These are phyloP conservation scores for Cyanophora paradoxa DNA, from an alignment of 78 protist species.

Conservation along the genomic window DNA sequence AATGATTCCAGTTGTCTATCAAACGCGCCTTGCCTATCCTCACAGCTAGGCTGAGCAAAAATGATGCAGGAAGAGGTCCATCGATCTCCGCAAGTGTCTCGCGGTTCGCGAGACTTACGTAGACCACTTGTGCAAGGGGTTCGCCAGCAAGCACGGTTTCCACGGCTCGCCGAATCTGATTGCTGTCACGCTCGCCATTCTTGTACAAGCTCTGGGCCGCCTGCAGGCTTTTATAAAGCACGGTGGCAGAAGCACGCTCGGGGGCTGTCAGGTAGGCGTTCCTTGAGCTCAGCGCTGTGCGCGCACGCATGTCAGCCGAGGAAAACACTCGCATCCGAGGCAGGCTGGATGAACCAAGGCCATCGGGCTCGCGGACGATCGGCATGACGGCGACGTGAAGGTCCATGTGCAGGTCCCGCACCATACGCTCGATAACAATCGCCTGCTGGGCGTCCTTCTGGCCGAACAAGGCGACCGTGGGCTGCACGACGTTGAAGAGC, in stretches of 20 bases:
- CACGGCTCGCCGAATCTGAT: not conserved
- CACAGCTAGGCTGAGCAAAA: not conserved
- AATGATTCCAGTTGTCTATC: too few species aligned
- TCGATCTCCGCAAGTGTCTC: too few species aligned
- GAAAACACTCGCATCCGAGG: too few species aligned
- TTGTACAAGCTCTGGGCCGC: too few species aligned
- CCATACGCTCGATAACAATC: constrained; percentile 38
- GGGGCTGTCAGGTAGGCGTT: not conserved
- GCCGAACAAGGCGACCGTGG: constrained; percentile 45
- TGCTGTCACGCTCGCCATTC: not conserved
- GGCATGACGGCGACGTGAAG: constrained; percentile 33
- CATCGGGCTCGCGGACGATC: constrained; percentile 56
- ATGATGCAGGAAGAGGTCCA: not conserved
- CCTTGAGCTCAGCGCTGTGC: not conserved
- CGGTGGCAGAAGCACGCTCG: not conserved
- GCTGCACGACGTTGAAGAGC: constrained; percentile 56
- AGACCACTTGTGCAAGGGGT: not conserved
- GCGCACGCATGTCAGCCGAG: too few species aligned
- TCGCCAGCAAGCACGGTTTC: not conserved
- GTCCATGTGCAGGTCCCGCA: constrained; percentile 41
- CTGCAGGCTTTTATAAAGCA: not conserved
- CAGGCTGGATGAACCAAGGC: too few species aligned
- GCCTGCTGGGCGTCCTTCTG: constrained; percentile 80
- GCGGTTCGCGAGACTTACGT: not conserved
- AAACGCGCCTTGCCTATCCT: not conserved